These are phyloP conservation scores for Kurtzmaniella quercitrusa DNA, from an alignment of 1,139 yeast genomes.

Conservation along the genomic window DNA sequence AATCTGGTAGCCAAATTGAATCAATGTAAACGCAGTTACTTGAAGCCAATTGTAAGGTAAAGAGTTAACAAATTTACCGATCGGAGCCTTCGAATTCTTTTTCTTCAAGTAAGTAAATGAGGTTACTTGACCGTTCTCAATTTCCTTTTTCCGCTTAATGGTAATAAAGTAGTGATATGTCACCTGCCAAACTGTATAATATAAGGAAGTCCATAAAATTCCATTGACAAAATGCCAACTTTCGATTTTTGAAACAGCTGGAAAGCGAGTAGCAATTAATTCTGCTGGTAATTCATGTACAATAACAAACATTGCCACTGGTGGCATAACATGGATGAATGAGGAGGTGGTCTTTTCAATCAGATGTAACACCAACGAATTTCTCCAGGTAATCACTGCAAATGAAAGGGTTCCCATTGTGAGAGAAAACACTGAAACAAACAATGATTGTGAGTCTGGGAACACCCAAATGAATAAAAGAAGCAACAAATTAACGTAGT, in stretches of 20 bases:
- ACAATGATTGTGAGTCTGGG: constrained; percentile 69
- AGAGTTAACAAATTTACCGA: constrained; percentile 79
- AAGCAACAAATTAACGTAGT: constrained; percentile 75
- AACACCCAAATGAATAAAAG: constrained; percentile 76
- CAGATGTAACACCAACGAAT: constrained; percentile 86
- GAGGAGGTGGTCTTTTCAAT: constrained; percentile 92
- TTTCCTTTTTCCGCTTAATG: constrained; percentile 70
- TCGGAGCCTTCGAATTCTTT: constrained; percentile 56
- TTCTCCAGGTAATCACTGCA: constrained; percentile 96
- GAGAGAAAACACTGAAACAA: constrained; percentile 79
- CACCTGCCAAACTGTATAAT: constrained; percentile 89
- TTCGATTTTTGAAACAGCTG: constrained; percentile 68
- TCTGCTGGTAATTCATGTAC: constrained; percentile 71
- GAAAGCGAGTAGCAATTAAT: constrained; percentile 57
- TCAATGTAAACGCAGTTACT: constrained; percentile 75
- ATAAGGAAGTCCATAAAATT: constrained; percentile 73
- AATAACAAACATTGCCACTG: constrained; percentile 80
- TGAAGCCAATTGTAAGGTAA: constrained; percentile 83
- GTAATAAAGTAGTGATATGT: constrained; percentile 90
- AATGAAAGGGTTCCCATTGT: constrained; percentile 86
- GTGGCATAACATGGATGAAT: constrained; percentile 89
- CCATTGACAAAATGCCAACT: constrained; percentile 74
- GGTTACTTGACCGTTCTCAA: constrained; percentile 81
- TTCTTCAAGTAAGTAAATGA: constrained; percentile 82
- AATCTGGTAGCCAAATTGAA: constrained; percentile 85